Base-by-base conservation (phyloP, 2,329 filamentous ascomycete genomes). In the Penicillium glabrum region DNA sequence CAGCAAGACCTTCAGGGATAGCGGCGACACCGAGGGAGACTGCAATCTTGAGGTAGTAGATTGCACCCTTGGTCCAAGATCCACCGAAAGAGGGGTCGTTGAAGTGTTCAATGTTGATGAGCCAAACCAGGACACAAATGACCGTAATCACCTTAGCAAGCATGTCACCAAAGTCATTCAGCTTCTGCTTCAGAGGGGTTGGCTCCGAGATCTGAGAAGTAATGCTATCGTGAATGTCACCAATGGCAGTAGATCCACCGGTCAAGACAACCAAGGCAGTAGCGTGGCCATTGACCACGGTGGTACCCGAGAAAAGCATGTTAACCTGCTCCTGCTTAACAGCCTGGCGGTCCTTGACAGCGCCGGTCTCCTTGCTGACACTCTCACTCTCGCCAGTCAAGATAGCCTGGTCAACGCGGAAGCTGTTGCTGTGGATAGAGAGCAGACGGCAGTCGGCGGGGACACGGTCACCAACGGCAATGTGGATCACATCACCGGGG, bases 31-130 rank as follows among this genome's bases (percentile, higher is more conserved):
- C 96, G 37, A 99, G 89, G 49, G 95, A 99, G 43, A 99, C 96
- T 43, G 95, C 95, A 72, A 99, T 99, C 83, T 99, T 99, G 69
- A 99, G 86, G 77, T 99, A 99, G 83, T 99, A 99, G 70, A 99
- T 98, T 58, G 95, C 95, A 58, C 95, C 95, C 81, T 98, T 99
- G 62, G 91, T 85, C 88, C 92, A 97, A 75, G 47, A 50, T 24
- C 86, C 89, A 68, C 95, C 95, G 68, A 97, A 93, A 63, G 90
- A 89, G 27, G 93, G 91, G 70, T 99, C 95, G 71, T 86, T 95
- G 82, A 99, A 99, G 80, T 99, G 91, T 69, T 91, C 89, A 66
- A 98, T 91, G 79, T 99, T 99, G 83, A 99, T 99, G 59, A 98
- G 82, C 95, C 95, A 99, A 67, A 99, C 95, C 56, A 96, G 80